These are phyloP conservation scores for Russula sp. DNA, from an alignment of 768 basidiomycete species.

Conservation along the genomic window DNA sequence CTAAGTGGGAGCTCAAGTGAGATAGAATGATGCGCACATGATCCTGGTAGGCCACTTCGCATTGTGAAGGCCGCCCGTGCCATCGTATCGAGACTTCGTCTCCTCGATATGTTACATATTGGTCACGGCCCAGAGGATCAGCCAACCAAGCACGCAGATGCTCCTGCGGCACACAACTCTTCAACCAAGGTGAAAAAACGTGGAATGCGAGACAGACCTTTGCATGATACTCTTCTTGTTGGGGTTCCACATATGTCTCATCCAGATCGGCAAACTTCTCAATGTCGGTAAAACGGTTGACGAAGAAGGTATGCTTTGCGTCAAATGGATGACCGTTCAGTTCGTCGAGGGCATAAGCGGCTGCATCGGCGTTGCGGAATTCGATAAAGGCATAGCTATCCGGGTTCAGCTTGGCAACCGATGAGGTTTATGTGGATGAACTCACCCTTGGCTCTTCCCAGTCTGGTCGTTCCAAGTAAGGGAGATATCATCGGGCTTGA, in stretches of 20 bases:
- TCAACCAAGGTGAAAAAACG: neutral
- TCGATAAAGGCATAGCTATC: constrained; percentile 79
- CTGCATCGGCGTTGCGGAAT: constrained; percentile 62
- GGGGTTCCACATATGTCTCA: constrained; percentile 72
- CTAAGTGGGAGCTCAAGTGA: neutral
- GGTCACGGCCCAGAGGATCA: constrained; percentile 88
- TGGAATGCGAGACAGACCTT: constrained; percentile 43
- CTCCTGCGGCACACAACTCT: constrained; percentile 46
- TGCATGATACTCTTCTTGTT: constrained; percentile 62
- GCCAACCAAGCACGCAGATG: constrained; percentile 94
- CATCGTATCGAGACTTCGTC: constrained; percentile 87
- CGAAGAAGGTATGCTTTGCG: constrained; percentile 72
- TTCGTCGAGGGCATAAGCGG: constrained; percentile 53
- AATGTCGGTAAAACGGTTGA: constrained; percentile 86
- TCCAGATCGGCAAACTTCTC: constrained; percentile 73
- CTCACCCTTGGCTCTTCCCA: constrained; percentile 90
- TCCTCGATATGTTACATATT: constrained; percentile 89
- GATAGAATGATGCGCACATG: constrained; percentile 41
- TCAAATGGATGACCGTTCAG: constrained; percentile 83
- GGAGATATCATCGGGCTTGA: constrained; percentile 71
- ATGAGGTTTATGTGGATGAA: neutral
- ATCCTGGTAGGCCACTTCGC: constrained; percentile 69
- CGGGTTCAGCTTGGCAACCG: neutral
- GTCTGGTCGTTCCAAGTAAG: constrained; percentile 82
- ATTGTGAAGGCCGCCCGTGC: constrained; percentile 87